A percentile compares a stretch with the other conserved stretches of the same genome.
Evolutionary conservation across 2,329 filamentous ascomycete genomes (phyloP).

Genomic region (Fusarium nodosum): DNA sequence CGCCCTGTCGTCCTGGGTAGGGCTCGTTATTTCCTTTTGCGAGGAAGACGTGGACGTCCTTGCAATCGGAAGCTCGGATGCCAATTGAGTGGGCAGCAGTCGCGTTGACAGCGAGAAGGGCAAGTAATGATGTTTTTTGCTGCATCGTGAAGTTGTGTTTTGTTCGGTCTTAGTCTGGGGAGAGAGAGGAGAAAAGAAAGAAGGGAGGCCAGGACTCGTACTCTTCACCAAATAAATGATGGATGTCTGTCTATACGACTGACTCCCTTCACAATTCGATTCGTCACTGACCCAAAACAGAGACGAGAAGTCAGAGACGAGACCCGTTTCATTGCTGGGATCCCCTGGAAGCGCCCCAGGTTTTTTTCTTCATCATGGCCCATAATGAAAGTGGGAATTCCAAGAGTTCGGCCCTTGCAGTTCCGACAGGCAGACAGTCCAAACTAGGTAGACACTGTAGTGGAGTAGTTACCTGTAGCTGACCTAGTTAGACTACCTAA

Average conservation of each 20-base stretch:
- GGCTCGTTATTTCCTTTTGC: conserved; percentile 29
- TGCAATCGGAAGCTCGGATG: conserved; percentile 15
- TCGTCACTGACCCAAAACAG: conserved; percentile 16
- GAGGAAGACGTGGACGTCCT: conserved; percentile 27
- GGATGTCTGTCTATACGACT: neutral
- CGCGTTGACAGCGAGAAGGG: conserved; percentile 2
- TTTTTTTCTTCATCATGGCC: conserved; percentile 6
- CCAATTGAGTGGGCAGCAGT: conserved; percentile 6
- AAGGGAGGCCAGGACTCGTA: neutral
- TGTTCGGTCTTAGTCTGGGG: neutral
- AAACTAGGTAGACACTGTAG: neutral
- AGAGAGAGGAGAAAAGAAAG: neutral
- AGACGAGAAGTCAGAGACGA: conserved; percentile 13
- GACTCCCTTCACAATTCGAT: conserved; percentile 9
- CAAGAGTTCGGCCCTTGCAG: neutral
- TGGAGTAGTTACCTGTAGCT: neutral
- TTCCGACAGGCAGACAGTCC: neutral
- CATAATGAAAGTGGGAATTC: neutral
- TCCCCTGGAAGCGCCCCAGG: conserved; percentile 12
- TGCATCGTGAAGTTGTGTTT: conserved; percentile 11
- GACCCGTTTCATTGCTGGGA: conserved; percentile 10
- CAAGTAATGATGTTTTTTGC: conserved; percentile 2
- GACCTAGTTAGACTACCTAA: too few species aligned
- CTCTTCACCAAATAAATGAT: neutral
- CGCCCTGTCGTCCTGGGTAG: conserved; percentile 26